Evolutionary conservation across 495 filamentous ascomycete genomes (phyloP).

Genomic region (Bathelium albidoporum): DNA sequence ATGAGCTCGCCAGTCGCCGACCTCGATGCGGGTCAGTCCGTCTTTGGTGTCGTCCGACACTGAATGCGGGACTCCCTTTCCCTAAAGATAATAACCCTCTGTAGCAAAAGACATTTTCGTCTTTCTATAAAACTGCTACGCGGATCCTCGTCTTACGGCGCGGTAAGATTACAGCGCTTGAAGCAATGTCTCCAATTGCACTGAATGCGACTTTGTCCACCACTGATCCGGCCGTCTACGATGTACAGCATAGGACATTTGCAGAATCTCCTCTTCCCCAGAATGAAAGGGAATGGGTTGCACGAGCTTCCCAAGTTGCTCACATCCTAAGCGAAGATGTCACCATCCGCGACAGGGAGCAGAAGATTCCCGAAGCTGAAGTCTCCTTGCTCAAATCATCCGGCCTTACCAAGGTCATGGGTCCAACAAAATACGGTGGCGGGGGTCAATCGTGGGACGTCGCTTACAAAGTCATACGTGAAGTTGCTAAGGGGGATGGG

Average conservation of each 20-base stretch:
- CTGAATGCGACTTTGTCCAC: neutral
- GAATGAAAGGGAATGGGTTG: constrained; percentile 39
- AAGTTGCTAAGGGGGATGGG: constrained; percentile 50
- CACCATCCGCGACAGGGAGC: constrained; percentile 42
- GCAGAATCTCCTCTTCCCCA: constrained; percentile 33
- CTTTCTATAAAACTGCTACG: neutral
- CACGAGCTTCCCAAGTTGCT: constrained; percentile 43
- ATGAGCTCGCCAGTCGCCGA: neutral
- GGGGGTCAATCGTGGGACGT: constrained; percentile 47
- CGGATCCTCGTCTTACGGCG: too few relatives aligned
- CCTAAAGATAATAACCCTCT: neutral
- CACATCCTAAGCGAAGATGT: constrained; percentile 44
- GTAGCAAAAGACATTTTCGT: neutral
- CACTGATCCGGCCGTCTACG: constrained; percentile 44
- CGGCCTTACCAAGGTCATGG: constrained; percentile 45
- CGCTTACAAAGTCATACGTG: constrained; percentile 46
- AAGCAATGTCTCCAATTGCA: neutral
- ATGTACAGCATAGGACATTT: constrained; percentile 36
- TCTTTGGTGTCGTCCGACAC: too few relatives aligned
- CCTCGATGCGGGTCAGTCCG: too few relatives aligned
- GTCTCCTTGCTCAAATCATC: constrained; percentile 47
- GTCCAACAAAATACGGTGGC: constrained; percentile 45
- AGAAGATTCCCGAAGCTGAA: constrained; percentile 47
- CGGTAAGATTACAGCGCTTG: too few relatives aligned
- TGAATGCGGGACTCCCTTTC: too few relatives aligned